phyloP scores from a whole-genome alignment of 148 eudicot genomes.

The Amaranthus hypochondriacus region DNA sequence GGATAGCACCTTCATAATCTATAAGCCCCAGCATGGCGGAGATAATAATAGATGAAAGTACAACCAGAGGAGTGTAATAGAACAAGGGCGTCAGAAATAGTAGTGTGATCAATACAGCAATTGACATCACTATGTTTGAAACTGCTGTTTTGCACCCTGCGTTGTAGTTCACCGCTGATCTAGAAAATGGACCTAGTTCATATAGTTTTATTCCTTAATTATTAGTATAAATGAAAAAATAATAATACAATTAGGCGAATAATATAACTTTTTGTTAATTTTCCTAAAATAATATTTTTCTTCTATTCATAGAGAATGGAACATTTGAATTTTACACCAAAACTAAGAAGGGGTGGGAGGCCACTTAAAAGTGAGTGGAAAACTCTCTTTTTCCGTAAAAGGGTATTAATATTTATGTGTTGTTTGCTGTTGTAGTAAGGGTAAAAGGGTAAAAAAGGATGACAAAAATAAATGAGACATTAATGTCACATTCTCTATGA shows the following conservation, averaged over 20 bases:
- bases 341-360: no score
- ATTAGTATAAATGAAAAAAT: neutral
- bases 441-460: no score
- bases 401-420: no score
- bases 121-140: conserved; percentile 86
- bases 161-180: conserved; percentile 94
- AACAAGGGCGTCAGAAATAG: conserved; percentile 70
- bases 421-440: no score
- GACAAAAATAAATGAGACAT: no score
- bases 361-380: no score
- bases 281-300: neutral
- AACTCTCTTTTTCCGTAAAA: no score
- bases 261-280: neutral
- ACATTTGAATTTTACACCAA: no score
- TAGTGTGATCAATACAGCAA: conserved; percentile 76
- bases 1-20: conserved; percentile 70
- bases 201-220: neutral
- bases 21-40: conserved; percentile 93
- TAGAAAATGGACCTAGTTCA: conserved; percentile 73
- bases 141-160: conserved; percentile 94
- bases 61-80: conserved; percentile 82
- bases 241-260: neutral
- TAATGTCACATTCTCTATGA: no score
- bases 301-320: no score
- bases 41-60: conserved; percentile 73